phyloP scores from a whole-genome alignment of 495 filamentous ascomycete species.

The Amorphotheca resinae region DNA sequence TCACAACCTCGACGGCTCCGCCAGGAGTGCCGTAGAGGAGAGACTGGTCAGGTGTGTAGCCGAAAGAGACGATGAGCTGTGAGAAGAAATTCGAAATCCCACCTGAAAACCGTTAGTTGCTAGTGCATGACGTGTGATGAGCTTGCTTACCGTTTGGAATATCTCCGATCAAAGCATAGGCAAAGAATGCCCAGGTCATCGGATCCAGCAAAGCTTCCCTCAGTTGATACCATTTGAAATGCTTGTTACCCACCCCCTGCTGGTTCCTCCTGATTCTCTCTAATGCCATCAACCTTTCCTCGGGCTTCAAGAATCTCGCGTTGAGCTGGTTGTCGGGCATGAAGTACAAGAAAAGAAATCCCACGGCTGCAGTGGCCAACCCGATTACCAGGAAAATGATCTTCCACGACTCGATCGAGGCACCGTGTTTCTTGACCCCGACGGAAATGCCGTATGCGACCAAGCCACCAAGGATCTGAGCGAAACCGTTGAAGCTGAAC shows the following conservation, averaged over 20 bases:
- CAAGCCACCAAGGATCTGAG: conserved; percentile 38
- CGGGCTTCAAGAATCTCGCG: conserved; percentile 43
- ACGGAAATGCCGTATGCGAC: conserved; percentile 42
- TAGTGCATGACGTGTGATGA: too few species aligned
- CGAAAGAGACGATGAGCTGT: conserved; percentile 48
- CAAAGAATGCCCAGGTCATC: conserved; percentile 47
- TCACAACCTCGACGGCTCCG: conserved; percentile 53
- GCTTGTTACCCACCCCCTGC: conserved; percentile 53
- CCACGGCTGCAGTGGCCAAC: conserved; percentile 41
- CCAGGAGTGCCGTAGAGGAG: conserved; percentile 55
- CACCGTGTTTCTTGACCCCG: conserved; percentile 29
- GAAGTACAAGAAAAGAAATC: conserved; percentile 43
- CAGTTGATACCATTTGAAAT: conserved; percentile 47
- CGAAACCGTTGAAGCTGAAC: conserved; percentile 30
- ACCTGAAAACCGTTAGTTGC: conserved; percentile 6
- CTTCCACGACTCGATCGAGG: conserved; percentile 34
- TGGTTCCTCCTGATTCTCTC: conserved; percentile 52
- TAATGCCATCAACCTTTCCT: conserved; percentile 46
- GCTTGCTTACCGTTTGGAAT: conserved; percentile 33
- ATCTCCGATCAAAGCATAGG: conserved; percentile 37
- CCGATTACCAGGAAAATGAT: conserved; percentile 41
- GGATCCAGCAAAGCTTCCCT: conserved; percentile 43
- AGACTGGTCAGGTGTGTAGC: conserved; percentile 44
- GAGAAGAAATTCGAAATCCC: conserved; percentile 58
- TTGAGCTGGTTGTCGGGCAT: conserved; percentile 56